Evolutionary conservation across 768 basidiomycete genomes (phyloP), one percentile per base, ranked within the genome.

Genomic region (Sarcomyxa edulis): DNA sequence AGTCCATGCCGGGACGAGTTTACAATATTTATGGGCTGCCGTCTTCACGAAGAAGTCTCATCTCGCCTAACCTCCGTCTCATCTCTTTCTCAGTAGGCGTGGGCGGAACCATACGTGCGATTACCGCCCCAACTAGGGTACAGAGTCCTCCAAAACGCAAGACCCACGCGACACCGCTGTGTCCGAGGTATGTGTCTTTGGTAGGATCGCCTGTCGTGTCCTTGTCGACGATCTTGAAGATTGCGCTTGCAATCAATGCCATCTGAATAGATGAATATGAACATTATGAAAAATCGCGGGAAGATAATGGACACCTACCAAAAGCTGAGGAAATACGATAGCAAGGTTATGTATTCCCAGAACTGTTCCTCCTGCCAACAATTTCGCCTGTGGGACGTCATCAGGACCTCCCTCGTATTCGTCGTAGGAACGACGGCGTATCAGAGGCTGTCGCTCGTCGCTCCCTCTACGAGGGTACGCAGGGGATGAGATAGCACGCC

Each of bases 291-390:
- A 19, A 45, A 37, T 18, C 14, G 30, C 14, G 43, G 33, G 47
- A 36, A 16, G 21, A 9, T 6, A 15, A 39, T 5, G 23, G 35
- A 26, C 3, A 72, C 90, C 48, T 54, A 94, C 93, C 37, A 94
- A 72, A 55, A 97, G 87, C 50, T 97, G 94, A 15, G 94, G 94
- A 64, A 91, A 80, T 19, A 97, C 94, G 43, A 97, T 92, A 4
- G 94, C 88, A 12, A 97, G 69, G 54, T 97, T 97, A 54, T 97
- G 94, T 27, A 97, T 92, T 3, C 94, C 94, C 28, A 96, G 73
- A 26, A 95, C 81, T 1, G 94, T 96, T 7, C 93, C 93, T 12
- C 92, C 93, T 2, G 87, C 83, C 32, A 84, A 67, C 15, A 78
- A 74, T 26, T 15, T 33, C 16, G 69, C 62, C 4, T 59, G 50